A percentile compares a stretch with the other conserved stretches of the same genome.
phyloP scores from a whole-genome alignment of 2,329 filamentous ascomycete species.

The Amesomyces nigricolor region DNA sequence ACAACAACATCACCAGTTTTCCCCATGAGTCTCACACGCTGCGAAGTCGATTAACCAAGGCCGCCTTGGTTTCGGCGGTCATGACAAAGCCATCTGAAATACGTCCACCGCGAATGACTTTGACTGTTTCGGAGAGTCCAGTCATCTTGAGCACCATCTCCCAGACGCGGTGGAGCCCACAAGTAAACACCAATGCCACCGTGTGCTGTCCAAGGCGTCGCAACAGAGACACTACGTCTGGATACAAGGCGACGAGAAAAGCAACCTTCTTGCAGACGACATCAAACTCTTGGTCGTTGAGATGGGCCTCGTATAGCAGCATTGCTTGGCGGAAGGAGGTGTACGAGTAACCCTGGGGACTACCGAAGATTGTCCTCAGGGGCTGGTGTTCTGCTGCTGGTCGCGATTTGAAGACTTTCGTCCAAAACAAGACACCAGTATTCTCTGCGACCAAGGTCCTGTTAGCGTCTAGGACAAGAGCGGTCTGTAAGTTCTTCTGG shows the following conservation, averaged over 20 bases:
- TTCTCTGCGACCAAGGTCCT: constrained; percentile 36
- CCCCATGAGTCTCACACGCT: constrained; percentile 10
- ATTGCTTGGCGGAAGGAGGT: constrained; percentile 49
- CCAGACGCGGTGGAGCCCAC: constrained; percentile 50
- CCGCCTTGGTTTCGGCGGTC: constrained; percentile 44
- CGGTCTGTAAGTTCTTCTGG: too few relatives aligned
- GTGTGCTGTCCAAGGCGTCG: constrained; percentile 33
- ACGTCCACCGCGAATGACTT: constrained; percentile 49
- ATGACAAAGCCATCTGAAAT: constrained; percentile 45
- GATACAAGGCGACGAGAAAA: constrained; percentile 36
- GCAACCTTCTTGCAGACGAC: constrained; percentile 25
- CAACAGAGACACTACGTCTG: constrained; percentile 44
- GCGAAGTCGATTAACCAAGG: constrained; percentile 40
- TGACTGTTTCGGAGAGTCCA: constrained; percentile 38
- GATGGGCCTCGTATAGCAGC: constrained; percentile 46
- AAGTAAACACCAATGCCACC: constrained; percentile 48
- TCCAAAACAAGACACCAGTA: constrained; percentile 47
- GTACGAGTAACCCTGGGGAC: constrained; percentile 46
- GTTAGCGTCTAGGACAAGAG: too few relatives aligned
- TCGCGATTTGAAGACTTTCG: constrained; percentile 4
- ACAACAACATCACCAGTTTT: too few relatives aligned
- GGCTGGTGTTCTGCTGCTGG: neutral
- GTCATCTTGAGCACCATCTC: constrained; percentile 44
- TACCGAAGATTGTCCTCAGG: constrained; percentile 39
- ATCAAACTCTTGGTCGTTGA: constrained; percentile 37